Conservation (phyloP, 805 yeast species). For the Candida michaelii region DNA sequence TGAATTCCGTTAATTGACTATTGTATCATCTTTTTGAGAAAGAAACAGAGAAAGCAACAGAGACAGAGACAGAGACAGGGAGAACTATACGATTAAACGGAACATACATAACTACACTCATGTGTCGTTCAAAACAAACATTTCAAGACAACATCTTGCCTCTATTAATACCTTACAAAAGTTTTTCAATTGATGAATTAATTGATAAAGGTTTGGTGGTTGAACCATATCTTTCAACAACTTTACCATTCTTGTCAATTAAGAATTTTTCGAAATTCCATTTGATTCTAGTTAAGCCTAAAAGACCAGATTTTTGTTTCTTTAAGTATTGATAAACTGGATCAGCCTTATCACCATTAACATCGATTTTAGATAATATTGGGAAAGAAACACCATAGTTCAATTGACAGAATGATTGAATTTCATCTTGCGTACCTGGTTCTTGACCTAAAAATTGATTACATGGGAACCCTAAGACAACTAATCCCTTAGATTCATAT, state of each 20-base stretch:
- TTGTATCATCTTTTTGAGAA: too few species aligned
- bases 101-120: too few species aligned
- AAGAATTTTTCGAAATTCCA: conserved; percentile 49
- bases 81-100: too few species aligned
- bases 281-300: conserved; percentile 42
- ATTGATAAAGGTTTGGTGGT: conserved; percentile 47
- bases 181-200: conserved; percentile 51
- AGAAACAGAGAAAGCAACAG: too few species aligned
- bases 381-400: conserved; percentile 95
- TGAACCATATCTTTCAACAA: conserved; percentile 60
- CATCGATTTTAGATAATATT: conserved; percentile 79
- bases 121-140: not conserved
- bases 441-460: conserved; percentile 46
- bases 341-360: conserved; percentile 79
- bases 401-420: conserved; percentile 66
- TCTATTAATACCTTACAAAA: conserved; percentile 30
- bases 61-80: too few species aligned
- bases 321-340: conserved; percentile 82
- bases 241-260: conserved; percentile 41
- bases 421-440: conserved; percentile 52
- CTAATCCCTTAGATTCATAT: conserved; percentile 35
- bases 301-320: conserved; percentile 48
- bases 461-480: conserved; percentile 45
- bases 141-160: not conserved
- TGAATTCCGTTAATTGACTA: too few species aligned